Evolutionary conservation across 1,139 yeast genomes (phyloP).

Genomic region (Magnusiomyces suaveolens): DNA sequence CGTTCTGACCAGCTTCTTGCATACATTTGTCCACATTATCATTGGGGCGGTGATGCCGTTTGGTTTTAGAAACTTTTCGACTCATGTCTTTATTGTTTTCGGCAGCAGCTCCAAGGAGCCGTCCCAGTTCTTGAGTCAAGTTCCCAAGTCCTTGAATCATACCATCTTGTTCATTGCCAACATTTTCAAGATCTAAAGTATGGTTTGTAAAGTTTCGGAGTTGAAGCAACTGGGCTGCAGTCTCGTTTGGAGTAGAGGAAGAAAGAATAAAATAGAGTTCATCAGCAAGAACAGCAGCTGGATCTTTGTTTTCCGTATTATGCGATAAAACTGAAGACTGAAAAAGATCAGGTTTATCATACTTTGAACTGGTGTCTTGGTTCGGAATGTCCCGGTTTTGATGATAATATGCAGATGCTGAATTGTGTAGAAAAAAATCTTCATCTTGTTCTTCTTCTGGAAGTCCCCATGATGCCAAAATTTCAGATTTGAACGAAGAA

Average conservation of each 20-base stretch:
- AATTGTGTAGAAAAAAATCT: too few relatives aligned
- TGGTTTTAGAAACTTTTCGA: too few relatives aligned
- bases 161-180: not conserved
- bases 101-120: not conserved
- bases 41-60: too few relatives aligned
- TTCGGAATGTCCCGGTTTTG: too few relatives aligned
- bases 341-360: too few relatives aligned
- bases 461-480: constrained; percentile 12
- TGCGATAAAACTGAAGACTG: not conserved
- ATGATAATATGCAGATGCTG: not conserved
- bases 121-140: not conserved
- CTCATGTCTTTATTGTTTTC: too few relatives aligned
- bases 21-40: constrained; percentile 9
- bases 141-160: not conserved
- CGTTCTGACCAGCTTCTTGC: constrained; percentile 5
- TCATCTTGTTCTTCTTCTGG: constrained; percentile 5
- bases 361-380: too few relatives aligned
- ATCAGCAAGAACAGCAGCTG: not conserved
- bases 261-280: constrained; percentile 2
- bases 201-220: not conserved
- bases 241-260: not conserved
- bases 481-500: not conserved
- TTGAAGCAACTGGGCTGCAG: constrained; percentile 5
- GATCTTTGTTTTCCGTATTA: not conserved
- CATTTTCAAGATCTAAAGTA: not conserved